Percentiles rank a stretch among this genome's conserved stretches.
These are phyloP conservation scores for Aristolochia contorta DNA, from an alignment of 164 flowering plant genomes.

Conservation along the genomic window DNA sequence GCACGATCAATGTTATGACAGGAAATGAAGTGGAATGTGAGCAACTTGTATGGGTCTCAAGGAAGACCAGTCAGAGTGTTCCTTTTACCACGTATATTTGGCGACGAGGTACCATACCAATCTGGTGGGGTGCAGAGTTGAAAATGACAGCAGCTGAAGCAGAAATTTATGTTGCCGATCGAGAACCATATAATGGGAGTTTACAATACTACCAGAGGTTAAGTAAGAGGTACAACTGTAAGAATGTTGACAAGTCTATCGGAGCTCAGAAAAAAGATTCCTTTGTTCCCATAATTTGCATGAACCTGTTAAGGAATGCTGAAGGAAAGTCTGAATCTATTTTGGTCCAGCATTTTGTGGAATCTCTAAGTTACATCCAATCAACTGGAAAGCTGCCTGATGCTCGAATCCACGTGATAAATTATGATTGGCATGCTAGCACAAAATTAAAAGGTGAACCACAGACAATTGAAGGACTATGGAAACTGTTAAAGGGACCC, in stretches of 20 bases:
- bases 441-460: conserved; percentile 81
- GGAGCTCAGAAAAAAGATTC: conserved; percentile 43
- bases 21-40: conserved; percentile 99
- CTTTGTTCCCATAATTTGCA: conserved; percentile 76
- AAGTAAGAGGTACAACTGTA: conserved; percentile 69
- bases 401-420: conserved; percentile 64
- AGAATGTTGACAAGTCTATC: conserved; percentile 34
- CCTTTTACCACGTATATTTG: conserved; percentile 88
- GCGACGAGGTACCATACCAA: conserved; percentile 97
- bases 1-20: conserved; percentile 17
- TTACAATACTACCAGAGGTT: conserved; percentile 73
- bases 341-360: conserved; percentile 92
- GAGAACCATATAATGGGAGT: conserved; percentile 89
- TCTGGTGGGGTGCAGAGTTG: conserved; percentile 99
- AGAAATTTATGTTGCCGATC: conserved; percentile 82
- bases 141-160: conserved; percentile 97
- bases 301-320: conserved; percentile 84
- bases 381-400: conserved; percentile 64
- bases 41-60: conserved; percentile 92
- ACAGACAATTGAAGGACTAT: conserved; percentile 90
- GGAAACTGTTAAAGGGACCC: conserved; percentile 78
- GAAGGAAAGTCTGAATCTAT: conserved; percentile 89
- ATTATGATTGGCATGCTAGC: conserved; percentile 99
- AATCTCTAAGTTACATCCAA: conserved; percentile 59
- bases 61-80: conserved; percentile 56